Evolutionary conservation across 306 rosid genomes (phyloP).

Genomic region (Corylus heterophylla): DNA sequence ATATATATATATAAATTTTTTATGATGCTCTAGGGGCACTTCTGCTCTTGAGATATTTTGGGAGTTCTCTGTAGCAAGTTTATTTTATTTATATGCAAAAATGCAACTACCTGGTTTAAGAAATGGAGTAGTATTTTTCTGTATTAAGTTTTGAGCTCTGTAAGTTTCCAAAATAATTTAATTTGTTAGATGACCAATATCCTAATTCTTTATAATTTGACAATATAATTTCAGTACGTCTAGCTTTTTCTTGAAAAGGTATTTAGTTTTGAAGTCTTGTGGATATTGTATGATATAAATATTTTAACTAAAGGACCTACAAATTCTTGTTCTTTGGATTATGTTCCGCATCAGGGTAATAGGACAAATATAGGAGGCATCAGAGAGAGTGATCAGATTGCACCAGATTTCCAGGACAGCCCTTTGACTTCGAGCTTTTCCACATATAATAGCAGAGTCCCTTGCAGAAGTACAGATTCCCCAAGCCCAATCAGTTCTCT

Average conservation of each 20-base stretch:
- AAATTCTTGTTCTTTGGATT: constrained; percentile 10
- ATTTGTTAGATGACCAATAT: background rate
- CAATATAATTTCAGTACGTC: background rate
- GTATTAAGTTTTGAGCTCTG: background rate
- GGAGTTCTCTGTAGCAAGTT: background rate
- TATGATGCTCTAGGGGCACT: background rate
- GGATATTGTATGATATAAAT: constrained; percentile 18
- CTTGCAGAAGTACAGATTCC: constrained; percentile 65
- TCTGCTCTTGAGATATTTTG: background rate
- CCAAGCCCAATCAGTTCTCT: constrained; percentile 65
- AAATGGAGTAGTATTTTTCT: background rate
- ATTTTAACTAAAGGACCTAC: background rate
- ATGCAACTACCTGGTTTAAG: background rate
- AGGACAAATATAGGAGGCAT: constrained; percentile 66
- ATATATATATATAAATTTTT: background rate
- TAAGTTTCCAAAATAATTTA: background rate
- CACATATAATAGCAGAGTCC: constrained; percentile 42
- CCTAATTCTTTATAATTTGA: background rate
- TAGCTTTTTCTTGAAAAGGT: background rate
- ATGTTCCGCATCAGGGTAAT: constrained; percentile 55
- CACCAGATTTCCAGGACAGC: constrained; percentile 49
- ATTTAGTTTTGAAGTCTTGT: background rate
- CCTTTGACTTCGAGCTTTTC: constrained; percentile 55
- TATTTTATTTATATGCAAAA: background rate
- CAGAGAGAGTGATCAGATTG: constrained; percentile 53